These are phyloP conservation scores for Podila verticillata DNA, from an alignment of 192 early-diverging fungal species.

Conservation along the genomic window DNA sequence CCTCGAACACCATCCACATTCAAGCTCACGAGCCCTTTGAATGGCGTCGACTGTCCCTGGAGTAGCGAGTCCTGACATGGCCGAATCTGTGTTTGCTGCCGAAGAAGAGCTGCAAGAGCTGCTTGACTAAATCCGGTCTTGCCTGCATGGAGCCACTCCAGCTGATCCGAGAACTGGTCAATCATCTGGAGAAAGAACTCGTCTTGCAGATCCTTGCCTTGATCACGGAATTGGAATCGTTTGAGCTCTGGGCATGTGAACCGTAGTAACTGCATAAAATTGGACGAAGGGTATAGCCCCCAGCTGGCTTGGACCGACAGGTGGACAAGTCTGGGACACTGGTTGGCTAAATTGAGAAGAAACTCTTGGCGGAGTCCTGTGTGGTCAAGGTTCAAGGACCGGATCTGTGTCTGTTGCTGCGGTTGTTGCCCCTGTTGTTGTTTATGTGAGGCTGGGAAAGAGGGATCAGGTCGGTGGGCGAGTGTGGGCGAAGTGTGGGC, in stretches of 20 bases:
- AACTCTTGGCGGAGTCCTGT: slow-evolving; percentile 39
- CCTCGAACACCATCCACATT: slow-evolving; percentile 43
- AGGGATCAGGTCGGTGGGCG: neutral
- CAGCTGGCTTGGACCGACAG: slow-evolving; percentile 36
- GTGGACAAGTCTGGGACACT: slow-evolving; percentile 29
- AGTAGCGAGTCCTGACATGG: neutral
- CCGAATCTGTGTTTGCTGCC: neutral
- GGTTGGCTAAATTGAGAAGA: slow-evolving; percentile 19
- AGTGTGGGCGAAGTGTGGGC: neutral
- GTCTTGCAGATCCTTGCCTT: slow-evolving; percentile 41
- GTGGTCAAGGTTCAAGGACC: slow-evolving; percentile 19
- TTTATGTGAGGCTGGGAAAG: neutral
- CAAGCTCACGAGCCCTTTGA: slow-evolving; percentile 19
- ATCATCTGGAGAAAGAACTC: slow-evolving; percentile 40
- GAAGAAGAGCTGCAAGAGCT: slow-evolving; percentile 12
- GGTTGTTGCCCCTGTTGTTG: neutral
- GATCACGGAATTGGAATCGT: slow-evolving; percentile 30
- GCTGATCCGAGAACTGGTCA: slow-evolving; percentile 10
- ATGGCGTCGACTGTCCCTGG: slow-evolving; percentile 1
- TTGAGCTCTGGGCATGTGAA: slow-evolving; percentile 18
- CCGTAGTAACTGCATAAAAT: slow-evolving; percentile 20
- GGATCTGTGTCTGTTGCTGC: slow-evolving; percentile 9
- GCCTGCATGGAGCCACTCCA: slow-evolving; percentile 42
- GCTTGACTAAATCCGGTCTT: slow-evolving; percentile 35
- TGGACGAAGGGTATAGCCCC: slow-evolving; percentile 40